Evolutionary conservation across 1,284 basidiomycete species (phyloP).

Genomic region (Ceratobasidium sp.): DNA sequence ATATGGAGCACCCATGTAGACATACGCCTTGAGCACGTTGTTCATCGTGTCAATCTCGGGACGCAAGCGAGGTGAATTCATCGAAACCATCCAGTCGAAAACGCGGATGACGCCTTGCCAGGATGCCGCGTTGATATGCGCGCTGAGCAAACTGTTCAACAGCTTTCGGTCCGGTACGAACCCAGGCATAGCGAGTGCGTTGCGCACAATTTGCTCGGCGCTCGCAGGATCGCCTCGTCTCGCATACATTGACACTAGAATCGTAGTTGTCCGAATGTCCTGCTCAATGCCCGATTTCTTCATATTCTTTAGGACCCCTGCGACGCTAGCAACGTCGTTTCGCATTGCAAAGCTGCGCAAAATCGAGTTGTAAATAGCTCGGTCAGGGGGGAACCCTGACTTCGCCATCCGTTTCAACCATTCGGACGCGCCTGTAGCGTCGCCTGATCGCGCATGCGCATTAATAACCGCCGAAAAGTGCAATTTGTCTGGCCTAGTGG

Average conservation of each 20-base stretch:
- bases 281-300: constrained; percentile 62
- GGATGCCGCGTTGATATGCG: constrained; percentile 83
- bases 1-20: constrained; percentile 83
- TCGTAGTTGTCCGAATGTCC: constrained; percentile 70
- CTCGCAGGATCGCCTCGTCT: constrained; percentile 71
- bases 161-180: constrained; percentile 72
- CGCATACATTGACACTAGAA: constrained; percentile 75
- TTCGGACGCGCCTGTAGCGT: constrained; percentile 63
- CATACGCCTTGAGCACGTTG: constrained; percentile 85
- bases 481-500: constrained; percentile 35
- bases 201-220: constrained; percentile 75
- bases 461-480: constrained; percentile 70
- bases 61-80: constrained; percentile 45
- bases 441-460: constrained; percentile 63
- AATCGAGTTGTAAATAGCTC: constrained; percentile 68
- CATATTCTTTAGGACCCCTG: constrained; percentile 72
- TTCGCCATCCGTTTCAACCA: constrained; percentile 68
- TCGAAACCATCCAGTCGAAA: constrained; percentile 64
- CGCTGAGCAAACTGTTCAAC: constrained; percentile 81
- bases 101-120: constrained; percentile 78
- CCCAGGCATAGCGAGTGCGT: constrained; percentile 66
- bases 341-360: constrained; percentile 68
- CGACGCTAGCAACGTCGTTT: constrained; percentile 67
- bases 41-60: constrained; percentile 66
- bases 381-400: constrained; percentile 64